Evolutionary conservation across 371 early-diverging fungal species (phyloP), one percentile per base, ranked within the genome.

Genomic region (Mucor lusitanicus): DNA sequence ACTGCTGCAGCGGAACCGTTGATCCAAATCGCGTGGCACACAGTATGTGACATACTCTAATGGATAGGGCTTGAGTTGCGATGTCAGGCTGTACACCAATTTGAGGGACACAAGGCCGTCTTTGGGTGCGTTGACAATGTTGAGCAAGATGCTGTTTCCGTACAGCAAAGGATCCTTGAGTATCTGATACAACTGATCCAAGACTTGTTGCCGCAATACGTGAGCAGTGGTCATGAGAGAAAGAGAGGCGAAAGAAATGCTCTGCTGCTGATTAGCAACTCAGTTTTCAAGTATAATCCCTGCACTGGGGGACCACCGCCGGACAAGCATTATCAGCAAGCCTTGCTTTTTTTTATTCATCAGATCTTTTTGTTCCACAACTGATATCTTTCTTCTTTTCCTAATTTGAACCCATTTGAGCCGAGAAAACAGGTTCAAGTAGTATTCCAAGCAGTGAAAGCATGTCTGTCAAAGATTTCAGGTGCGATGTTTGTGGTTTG

Each of bases 1-100:
- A 30, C 40, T 40, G 63, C 23, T 68, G 60, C 11, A 63, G 28
- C 48, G 48, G 58, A 67, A 71, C 13, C 54, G 67, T 55, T 40
- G 48, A 35, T 33, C 33, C 42, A 57, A 55, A 30, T 66, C 66
- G 9, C 19, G 28, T 1, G 40, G 65, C 0, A 72, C 62, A 44
- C 69, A 71, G 8, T 71, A 59, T 25, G 61, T 62, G 40, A 71
- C 54, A 13, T 75, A 71, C 3, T 54, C 65, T 21, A 63, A 6
- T 4, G 75, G 75, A 25, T 69, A 53, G 12, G 57, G 58, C 3
- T 67, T 54, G 3, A 72, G 35, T 9, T 61, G 65, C 0, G 21
- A 44, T 1, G 69, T 59, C 75, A 71, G 68, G 40, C 44, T 63
- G 2, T 50, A 56, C 28, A 75, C 12, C 6, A 71, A 33, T 4